Evolutionary conservation across 1,139 yeast genomes (phyloP), one percentile per base, ranked within the genome.

Genomic region (Pichia sp.): DNA sequence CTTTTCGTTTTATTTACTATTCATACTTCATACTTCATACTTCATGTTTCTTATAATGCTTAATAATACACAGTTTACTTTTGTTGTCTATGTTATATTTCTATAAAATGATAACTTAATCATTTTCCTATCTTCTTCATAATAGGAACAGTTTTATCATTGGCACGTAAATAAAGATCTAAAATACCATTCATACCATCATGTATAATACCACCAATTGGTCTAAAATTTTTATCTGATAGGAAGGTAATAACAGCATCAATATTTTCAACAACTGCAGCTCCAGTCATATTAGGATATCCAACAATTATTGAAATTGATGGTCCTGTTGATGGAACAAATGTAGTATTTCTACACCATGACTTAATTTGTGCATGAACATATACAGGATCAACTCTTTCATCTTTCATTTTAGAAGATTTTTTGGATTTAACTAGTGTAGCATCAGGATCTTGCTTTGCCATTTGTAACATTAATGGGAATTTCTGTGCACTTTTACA

Each of bases 401-500:
- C 80, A 55, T 75, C 81, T 50, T 71, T 72, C 30, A 70, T 57
- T 48, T 71, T 71, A 39, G 63, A 62, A 1, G 73, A 62, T 50
- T 62, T 66, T 49, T 61, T 67, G 26, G 64, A 61, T 43, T 60
- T 62, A 1, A 64, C 60, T 20, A 69, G 56, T 42, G 60, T 52
- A 4, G 71, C 72, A 29, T 69, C 70, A 1, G 71, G 67, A 30
- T 67, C 63, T 8, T 79, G 78, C 51, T 64, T 70, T 0, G 84
- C 79, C 78, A 83, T 73, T 59, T 81, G 85, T 2, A 84, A 59
- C 70, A 80, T 74, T 55, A 70, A 75, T 5, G 92, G 92, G 6
- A 80, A 66, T 54, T 78, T 81, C 47, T 66, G 70, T 49, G 76
- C 77, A 49, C 77, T 79, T 55, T 74, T 75, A 51, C 70, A 65